Base-by-base conservation (phyloP, 768 basidiomycete genomes). In the Podaxis mareebaensis region DNA sequence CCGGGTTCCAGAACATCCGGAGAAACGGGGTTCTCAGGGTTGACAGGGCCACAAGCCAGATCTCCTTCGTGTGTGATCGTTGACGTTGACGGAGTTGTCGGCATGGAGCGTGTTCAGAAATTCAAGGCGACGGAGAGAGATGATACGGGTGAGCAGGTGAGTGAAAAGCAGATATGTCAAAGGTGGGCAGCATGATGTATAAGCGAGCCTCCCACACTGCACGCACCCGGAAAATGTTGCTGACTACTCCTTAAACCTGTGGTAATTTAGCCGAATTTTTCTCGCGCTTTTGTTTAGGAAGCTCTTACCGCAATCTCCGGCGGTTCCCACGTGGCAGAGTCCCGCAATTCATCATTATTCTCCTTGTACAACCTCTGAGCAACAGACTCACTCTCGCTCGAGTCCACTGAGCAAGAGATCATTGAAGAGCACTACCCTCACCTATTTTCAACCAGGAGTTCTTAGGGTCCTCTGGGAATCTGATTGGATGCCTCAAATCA, bases 1-100 rank as follows among this genome's bases (percentile, higher is more conserved):
- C 73, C 64, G 3, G 70, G 68, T 1, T 82, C 79, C 15, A 86
- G 68, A 17, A 69, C 66, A 12, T 83, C 80, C 44, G 70, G 61
- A 53, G 75, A 75, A 15, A 58, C 26, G 24, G 46, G 24, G 36
- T 28, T 40, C 40, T 58, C 49, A n/a, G 20, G 11, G 22, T 12
- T 20, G 49, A 24, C 49, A 7, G 8, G 49, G 11, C 3, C 20
- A 11, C 5, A 22, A 10, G 22, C 49, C 44, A n/a, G 22, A 24
- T 51, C 49, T 11, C 49, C 49, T 13, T 24, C 49, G 12, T 51
- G 2, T 1, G 24, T 1, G 20, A 7, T 10, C 0, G 8, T 51
- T 10, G 20, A 3, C 20, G 49, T 51, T 3, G 22, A 28, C 2
- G 49, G 49, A 51, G 49, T 8, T 51, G 49, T 51, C 49, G 49